Conservation (phyloP, 345 rosid genomes). For the Trapa bicornis region DNA sequence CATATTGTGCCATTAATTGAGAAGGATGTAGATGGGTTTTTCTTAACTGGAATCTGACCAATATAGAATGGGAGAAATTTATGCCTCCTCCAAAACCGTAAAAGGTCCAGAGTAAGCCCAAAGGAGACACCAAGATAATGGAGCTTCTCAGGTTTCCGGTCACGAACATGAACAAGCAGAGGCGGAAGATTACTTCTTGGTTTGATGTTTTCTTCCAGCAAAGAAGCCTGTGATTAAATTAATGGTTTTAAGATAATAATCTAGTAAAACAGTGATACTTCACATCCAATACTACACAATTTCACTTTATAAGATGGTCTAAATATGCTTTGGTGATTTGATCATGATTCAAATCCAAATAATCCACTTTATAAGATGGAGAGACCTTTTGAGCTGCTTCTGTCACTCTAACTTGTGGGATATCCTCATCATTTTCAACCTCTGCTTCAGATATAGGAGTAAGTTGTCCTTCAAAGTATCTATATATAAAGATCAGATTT, state of each 20-base stretch:
- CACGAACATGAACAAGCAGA: slow-evolving; percentile 62
- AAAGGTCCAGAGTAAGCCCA: slow-evolving; percentile 92
- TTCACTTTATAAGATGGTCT: background rate
- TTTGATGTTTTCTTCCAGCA: slow-evolving; percentile 72
- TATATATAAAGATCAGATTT: slow-evolving; percentile 12
- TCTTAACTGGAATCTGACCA: slow-evolving; percentile 80
- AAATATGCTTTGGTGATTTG: background rate
- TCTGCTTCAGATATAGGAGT: slow-evolving; percentile 53
- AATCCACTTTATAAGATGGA: background rate
- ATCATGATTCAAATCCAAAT: background rate
- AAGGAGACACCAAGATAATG: slow-evolving; percentile 92
- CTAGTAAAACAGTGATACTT: background rate
- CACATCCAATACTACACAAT: background rate
- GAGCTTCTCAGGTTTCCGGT: slow-evolving; percentile 72
- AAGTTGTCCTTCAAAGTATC: slow-evolving; percentile 84
- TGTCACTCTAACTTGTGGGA: slow-evolving; percentile 37
- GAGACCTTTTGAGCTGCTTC: slow-evolving; percentile 93
- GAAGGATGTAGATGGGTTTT: background rate
- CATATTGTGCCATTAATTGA: background rate
- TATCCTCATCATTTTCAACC: slow-evolving; percentile 32
- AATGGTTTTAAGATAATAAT: background rate
- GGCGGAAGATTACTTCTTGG: slow-evolving; percentile 82
- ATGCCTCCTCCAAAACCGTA: slow-evolving; percentile 88
- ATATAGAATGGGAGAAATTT: slow-evolving; percentile 86
- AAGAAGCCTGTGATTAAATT: slow-evolving; percentile 45